These are phyloP conservation scores for Trichosporon sp. DNA, from an alignment of 1,284 basidiomycete genomes.

Conservation along the genomic window DNA sequence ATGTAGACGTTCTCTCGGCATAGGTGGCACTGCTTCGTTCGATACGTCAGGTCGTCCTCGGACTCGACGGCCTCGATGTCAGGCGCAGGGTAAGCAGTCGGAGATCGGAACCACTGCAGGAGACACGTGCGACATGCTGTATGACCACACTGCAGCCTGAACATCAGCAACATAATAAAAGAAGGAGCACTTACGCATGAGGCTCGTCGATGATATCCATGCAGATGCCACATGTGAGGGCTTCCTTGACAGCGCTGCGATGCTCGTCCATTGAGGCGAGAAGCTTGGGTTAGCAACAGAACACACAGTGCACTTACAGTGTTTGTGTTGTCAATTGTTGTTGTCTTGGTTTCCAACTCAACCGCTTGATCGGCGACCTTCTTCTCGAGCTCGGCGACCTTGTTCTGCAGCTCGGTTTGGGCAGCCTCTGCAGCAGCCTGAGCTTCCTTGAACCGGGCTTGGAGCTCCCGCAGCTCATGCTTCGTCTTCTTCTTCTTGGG, in stretches of 20 bases:
- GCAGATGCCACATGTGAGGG: slow-evolving; percentile 41
- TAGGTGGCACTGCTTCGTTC: slow-evolving; percentile 43
- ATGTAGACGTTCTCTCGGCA: slow-evolving; percentile 39
- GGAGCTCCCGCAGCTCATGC: slow-evolving; percentile 3
- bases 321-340: slow-evolving; percentile 8
- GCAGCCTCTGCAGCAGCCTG: not conserved
- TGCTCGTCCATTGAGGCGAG: slow-evolving; percentile 24
- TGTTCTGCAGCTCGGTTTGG: slow-evolving; percentile 5
- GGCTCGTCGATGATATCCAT: slow-evolving; percentile 42
- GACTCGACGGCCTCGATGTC: slow-evolving; percentile 19
- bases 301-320: slow-evolving; percentile 8
- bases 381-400: slow-evolving; percentile 10
- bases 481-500: slow-evolving; percentile 11
- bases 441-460: not conserved
- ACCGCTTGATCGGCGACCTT: slow-evolving; percentile 7
- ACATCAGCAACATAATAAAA: slow-evolving; percentile 9
- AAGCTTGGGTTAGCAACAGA: slow-evolving; percentile 11
- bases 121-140: slow-evolving; percentile 44
- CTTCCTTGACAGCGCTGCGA: slow-evolving; percentile 32
- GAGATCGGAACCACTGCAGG: slow-evolving; percentile 40
- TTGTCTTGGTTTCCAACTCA: slow-evolving; percentile 16
- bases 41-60: slow-evolving; percentile 31
- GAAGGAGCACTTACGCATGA: slow-evolving; percentile 38
- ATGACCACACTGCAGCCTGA: slow-evolving; percentile 46
- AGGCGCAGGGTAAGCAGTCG: slow-evolving; percentile 33